Evolutionary conservation across 139 green algal species (phyloP), one percentile per base, ranked within the genome.

Genomic region (Dunaliella primolecta): DNA sequence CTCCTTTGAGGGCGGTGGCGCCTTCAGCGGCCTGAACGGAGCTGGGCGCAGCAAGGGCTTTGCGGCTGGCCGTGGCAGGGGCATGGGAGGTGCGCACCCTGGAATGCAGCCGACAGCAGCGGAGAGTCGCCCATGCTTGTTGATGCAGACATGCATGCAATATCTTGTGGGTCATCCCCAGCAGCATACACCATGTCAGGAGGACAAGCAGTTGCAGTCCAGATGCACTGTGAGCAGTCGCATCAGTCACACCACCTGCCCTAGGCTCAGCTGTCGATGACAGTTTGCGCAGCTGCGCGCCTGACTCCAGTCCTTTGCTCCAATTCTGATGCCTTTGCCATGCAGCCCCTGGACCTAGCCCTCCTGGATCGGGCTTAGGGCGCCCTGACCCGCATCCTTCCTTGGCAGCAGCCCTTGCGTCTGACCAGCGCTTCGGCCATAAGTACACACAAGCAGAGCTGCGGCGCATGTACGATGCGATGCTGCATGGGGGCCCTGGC

Each of bases 401-500:
- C 7, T 34, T 23, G 36, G 35, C 34, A 81, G 77, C 77, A 7
- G 15, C 46, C 46, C 15, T 64, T 15, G 46, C 46, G 7, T 81
- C 77, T 23, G 77, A 32, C n/a, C 32, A 32, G 30, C n/a, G 75
- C 30, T 38, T 23, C n/a, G 75, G 75, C n/a, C 30, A 33, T 11
- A 33, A 32, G 33, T 80, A 80, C 75, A 38, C 75, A 2, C 75
- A 32, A 33, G n/a, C 75, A 27, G 75, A 80, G 75, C 75, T 80
- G 75, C 75, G 75, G n/a, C 75, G 36, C 75, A 80, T 80, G n/a
- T 80, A 80, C 75, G 75, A 80, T 11, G n/a, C n/a, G 29, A 80
- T 80, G 75, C 30, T 80, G 75, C 27, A 11, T 11, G 46, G 46
- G 46, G 46, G 46, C 7, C 46, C 46, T 64, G n/a, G n/a, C 2